phyloP scores from a whole-genome alignment of 495 filamentous ascomycete species.

The Hypomontagnella submonticulosa region DNA sequence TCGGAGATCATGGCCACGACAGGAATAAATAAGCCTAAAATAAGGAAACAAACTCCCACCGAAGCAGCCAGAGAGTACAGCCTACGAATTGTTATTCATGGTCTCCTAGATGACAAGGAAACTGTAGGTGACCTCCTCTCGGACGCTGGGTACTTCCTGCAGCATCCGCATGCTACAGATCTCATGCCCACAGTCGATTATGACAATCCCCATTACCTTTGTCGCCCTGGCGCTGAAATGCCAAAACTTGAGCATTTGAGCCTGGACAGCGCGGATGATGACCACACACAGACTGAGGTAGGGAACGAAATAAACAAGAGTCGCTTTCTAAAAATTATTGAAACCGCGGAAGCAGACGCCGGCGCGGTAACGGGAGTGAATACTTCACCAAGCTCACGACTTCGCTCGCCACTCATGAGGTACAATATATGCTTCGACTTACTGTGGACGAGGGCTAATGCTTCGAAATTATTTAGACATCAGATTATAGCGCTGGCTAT shows the following conservation, averaged over 20 bases:
- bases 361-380: background rate
- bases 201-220: slow-evolving; percentile 43
- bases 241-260: slow-evolving; percentile 11
- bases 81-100: background rate
- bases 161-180: background rate
- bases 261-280: background rate
- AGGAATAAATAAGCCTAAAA: background rate
- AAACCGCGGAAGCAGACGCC: slow-evolving; percentile 22
- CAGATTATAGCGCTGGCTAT: slow-evolving; percentile 15
- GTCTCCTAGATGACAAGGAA: background rate
- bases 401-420: slow-evolving; percentile 7
- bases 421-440: slow-evolving; percentile 5
- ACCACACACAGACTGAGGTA: slow-evolving; percentile 4
- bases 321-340: slow-evolving; percentile 34
- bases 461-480: slow-evolving; percentile 26
- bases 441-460: slow-evolving; percentile 32
- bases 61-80: background rate
- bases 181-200: slow-evolving; percentile 11
- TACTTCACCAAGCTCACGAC: slow-evolving; percentile 1
- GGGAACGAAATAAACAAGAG: slow-evolving; percentile 32
- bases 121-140: background rate
- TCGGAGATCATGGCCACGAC: background rate
- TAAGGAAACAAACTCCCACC: background rate
- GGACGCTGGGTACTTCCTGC: background rate
- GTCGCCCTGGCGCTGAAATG: slow-evolving; percentile 35